Evolutionary conservation across 2,329 filamentous ascomycete species (phyloP).

Genomic region (Ophioceras dolichostomum): DNA sequence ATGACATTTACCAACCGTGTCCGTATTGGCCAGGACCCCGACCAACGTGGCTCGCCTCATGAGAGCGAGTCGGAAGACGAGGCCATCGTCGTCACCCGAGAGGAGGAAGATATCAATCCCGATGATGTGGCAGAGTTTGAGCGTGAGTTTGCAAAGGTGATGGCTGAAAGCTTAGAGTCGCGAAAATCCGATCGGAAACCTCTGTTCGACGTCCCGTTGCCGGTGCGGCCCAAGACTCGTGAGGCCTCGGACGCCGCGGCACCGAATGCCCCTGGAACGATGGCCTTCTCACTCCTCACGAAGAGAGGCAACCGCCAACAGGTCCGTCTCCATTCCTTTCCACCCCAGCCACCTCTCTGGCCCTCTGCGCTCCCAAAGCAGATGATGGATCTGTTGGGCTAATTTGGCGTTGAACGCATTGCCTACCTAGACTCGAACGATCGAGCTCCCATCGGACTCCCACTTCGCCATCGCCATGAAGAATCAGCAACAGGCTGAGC

Average conservation of each 20-base stretch:
- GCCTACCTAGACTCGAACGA: conserved; percentile 80
- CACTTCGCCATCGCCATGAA: conserved; percentile 95
- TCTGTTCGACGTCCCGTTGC: conserved; percentile 93
- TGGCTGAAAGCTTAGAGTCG: conserved; percentile 92
- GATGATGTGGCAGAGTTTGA: conserved; percentile 97
- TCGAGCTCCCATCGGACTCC: conserved; percentile 82
- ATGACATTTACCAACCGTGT: conserved; percentile 6
- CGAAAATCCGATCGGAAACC: conserved; percentile 92
- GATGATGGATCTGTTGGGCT: background rate
- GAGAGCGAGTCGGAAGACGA: conserved; percentile 70
- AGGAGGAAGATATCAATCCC: conserved; percentile 82
- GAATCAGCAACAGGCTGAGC: conserved; percentile 85
- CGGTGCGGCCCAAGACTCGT: conserved; percentile 62
- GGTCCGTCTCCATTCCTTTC: too few species aligned
- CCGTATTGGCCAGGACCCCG: conserved; percentile 27
- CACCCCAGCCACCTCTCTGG: too few species aligned
- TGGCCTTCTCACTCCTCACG: conserved; percentile 93
- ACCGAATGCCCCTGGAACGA: conserved; percentile 41
- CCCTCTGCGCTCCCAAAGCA: too few species aligned
- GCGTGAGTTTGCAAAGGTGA: conserved; percentile 94
- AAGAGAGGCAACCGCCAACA: conserved; percentile 95
- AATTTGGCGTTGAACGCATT: too few species aligned
- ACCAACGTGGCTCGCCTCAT: conserved; percentile 34
- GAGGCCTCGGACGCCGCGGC: conserved; percentile 29
- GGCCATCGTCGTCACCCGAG: conserved; percentile 79